Evolutionary conservation across 768 basidiomycete species (phyloP), one percentile per base, ranked within the genome.

Genomic region (Terana coerulea): DNA sequence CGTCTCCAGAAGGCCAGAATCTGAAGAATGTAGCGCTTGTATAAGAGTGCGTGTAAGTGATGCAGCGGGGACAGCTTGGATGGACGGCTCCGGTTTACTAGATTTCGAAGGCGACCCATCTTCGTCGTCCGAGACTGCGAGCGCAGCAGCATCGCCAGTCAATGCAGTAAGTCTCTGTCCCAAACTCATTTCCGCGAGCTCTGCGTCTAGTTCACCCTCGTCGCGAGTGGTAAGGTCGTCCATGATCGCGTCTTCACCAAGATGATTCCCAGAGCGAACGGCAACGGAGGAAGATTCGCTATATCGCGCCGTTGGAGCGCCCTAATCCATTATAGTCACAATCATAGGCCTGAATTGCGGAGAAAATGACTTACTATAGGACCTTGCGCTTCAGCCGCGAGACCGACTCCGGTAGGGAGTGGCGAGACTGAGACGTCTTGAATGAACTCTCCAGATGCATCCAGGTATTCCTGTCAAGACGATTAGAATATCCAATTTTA

Each of bases 21-120:
- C 97, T 17, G 89, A 86, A 1, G 97, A 98, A 66, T 99, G 97
- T 24, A 99, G 71, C 0, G 97, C 95, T 71, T 99, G 97, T 52
- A 95, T 90, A 43, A 99, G 77, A 24, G 95, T 95, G 49, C 93
- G 86, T 24, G 95, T 91, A 53, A 98, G 78, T 0, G 95, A 95
- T 57, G 86, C 83, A 1, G 91, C 83, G 31, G 94, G 90, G 17
- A 84, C 67, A n/a, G 73, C 62, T 7, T 64, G 62, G 11, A 72
- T 70, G 19, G 61, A 37, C 21, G 54, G 30, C n/a, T 46, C 35
- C 14, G 48, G 63, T 26, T 29, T 37, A 33, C 24, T 41, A 30
- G 47, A 17, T 59, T 67, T 74, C 31, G 60, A 53, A 21, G 59
- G 62, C 35, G 59, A 19, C 3, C 35, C 58, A 31, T 75, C 72